A percentile compares a stretch with the other conserved stretches of the same genome.
phyloP scores from a whole-genome alignment of 768 basidiomycete genomes.

The Tylopilus rubrobrunneus region DNA sequence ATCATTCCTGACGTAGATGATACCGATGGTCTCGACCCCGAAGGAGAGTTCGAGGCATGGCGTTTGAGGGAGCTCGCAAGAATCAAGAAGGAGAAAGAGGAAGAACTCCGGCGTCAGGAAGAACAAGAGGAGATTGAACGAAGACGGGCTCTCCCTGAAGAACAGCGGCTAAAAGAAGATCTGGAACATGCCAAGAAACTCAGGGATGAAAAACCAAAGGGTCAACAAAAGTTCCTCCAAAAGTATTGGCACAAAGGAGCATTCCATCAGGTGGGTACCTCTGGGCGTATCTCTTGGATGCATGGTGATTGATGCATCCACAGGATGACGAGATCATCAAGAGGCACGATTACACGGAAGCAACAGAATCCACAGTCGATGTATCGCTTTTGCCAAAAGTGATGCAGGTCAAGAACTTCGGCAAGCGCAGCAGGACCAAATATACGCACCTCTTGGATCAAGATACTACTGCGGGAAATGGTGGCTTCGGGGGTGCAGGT shows the following conservation, averaged over 20 bases:
- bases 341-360: constrained; percentile 83
- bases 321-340: constrained; percentile 87
- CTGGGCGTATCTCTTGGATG: background rate
- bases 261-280: constrained; percentile 79
- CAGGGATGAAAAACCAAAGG: constrained; percentile 86
- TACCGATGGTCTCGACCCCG: constrained; percentile 87
- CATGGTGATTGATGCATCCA: constrained; percentile 18
- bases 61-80: constrained; percentile 88
- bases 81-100: constrained; percentile 93
- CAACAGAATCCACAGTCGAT: constrained; percentile 85
- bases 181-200: constrained; percentile 78
- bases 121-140: constrained; percentile 92
- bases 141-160: constrained; percentile 88
- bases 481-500: constrained; percentile 62
- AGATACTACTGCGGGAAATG: constrained; percentile 70
- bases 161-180: constrained; percentile 89
- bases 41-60: constrained; percentile 94
- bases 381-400: constrained; percentile 86
- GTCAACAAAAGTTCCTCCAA: constrained; percentile 88
- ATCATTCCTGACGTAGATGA: constrained; percentile 88
- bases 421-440: constrained; percentile 88
- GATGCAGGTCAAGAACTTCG: constrained; percentile 96
- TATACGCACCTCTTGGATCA: constrained; percentile 96
- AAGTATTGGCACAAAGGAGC: constrained; percentile 99
- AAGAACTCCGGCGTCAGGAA: constrained; percentile 70